Percentiles rank a stretch among this genome's conserved stretches.
phyloP scores from a whole-genome alignment of 2,329 filamentous ascomycete species.

The Chaetothyriales sp. region DNA sequence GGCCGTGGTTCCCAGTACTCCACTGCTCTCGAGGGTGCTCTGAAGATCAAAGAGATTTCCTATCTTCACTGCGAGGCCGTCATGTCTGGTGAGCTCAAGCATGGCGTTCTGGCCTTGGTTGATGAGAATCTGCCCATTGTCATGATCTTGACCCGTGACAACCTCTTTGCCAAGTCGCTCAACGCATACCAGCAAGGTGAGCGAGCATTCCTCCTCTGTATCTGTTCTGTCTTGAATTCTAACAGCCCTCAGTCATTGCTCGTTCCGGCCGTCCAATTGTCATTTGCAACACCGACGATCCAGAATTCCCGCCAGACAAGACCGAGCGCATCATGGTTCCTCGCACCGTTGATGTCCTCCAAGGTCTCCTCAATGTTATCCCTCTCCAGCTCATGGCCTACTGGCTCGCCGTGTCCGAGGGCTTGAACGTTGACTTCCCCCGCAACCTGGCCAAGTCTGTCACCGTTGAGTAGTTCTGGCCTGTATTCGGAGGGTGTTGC shows the following conservation, averaged over 20 bases:
- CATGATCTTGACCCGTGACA: slow-evolving; percentile 95
- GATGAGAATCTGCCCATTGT: slow-evolving; percentile 98
- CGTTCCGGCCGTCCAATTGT: slow-evolving; percentile 93
- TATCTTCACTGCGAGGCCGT: slow-evolving; percentile 99
- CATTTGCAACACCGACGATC: slow-evolving; percentile 84
- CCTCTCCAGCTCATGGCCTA: slow-evolving; percentile 96
- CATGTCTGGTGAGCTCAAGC: slow-evolving; percentile 99
- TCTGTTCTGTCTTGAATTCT: slow-evolving; percentile 20
- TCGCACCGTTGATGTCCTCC: slow-evolving; percentile 84
- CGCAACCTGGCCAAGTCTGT: slow-evolving; percentile 98
- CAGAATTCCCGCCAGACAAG: slow-evolving; percentile 75
- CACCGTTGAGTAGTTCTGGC: slow-evolving; percentile 62
- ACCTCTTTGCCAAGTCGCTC: slow-evolving; percentile 96
- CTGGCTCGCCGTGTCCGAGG: slow-evolving; percentile 94
- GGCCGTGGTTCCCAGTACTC: slow-evolving; percentile 94
- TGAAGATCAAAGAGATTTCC: slow-evolving; percentile 99
- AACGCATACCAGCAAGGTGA: slow-evolving; percentile 96
- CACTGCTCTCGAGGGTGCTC: slow-evolving; percentile 85
- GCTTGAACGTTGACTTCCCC: slow-evolving; percentile 95
- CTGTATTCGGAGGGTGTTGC: neutral
- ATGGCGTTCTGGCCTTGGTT: slow-evolving; percentile 91
- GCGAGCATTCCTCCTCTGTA: slow-evolving; percentile 26
- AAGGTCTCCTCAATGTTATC: slow-evolving; percentile 95
- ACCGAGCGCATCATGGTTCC: slow-evolving; percentile 97
- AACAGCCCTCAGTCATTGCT: slow-evolving; percentile 59